Evolutionary conservation across 371 early-diverging fungal species (phyloP), one percentile per base, ranked within the genome.

Genomic region (Mucor indicus): DNA sequence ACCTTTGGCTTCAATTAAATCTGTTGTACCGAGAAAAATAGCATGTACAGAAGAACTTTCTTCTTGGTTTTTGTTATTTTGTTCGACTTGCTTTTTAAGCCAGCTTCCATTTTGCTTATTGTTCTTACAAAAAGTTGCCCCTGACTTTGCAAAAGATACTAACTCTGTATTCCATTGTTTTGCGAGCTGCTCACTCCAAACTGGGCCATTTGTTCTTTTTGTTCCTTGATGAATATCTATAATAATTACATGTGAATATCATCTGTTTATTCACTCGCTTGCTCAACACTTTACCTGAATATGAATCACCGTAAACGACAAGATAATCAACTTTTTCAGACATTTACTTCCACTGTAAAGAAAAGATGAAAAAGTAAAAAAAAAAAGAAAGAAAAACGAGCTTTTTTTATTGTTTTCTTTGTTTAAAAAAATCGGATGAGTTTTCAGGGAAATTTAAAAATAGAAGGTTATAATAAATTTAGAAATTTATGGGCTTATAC

Each of bases 161-260:
- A 74, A 47, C 12, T 60, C 20, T 24, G 50, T 32, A 9, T 49
- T 48, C 75, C 70, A 70, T 27, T 16, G 30, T n/a, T 44, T 19
- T 15, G 71, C 60, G 10, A 74, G 32, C 3, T 50, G 52, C 23
- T 70, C 44, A 39, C 62, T 67, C 75, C 75, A 74, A 21, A 69
- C 16, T 1, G 75, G 70, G 8, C 75, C 70, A 41, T 70, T 70
- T 11, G 68, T 60, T 29, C 58, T 55, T 37, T 54, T 70, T 11
- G 42, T 29, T 24, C 17, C 43, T 23, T 23, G 29, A 12, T 54
- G 37, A 23, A 37, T 17, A 43, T 55, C 53, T 57, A 51, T n/a
- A 30, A 15, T 21, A n/a, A 37, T 11, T 19, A 9, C n/a, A 4
- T 23, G 2, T 43, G 11, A 29, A 16, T 1, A 2, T 22, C 12